Base-by-base conservation (phyloP, 192 early-diverging fungal genomes). In the Oehlia diaphana region DNA sequence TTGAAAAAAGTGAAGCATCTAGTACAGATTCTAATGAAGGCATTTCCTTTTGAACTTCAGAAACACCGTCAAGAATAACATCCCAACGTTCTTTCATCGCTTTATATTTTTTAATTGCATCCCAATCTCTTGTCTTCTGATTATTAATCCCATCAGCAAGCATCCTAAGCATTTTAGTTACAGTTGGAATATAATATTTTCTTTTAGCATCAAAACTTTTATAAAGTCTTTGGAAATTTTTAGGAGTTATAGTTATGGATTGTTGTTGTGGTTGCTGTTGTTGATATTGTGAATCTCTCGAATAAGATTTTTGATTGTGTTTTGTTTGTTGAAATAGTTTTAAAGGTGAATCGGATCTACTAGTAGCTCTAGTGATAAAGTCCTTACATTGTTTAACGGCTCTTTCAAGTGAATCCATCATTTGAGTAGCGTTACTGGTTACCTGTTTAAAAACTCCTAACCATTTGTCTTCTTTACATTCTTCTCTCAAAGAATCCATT, bases 391-490 rank as follows among this genome's bases (percentile, higher is more conserved):
- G 88, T 21, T 67, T 62, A n/a, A 89, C 84, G 8, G 86, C 86
- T 12, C 87, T 82, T 63, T 90, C 89, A 61, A 90, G 81, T 9
- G 83, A 83, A 50, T 89, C 88, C 81, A 90, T 89, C 88, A 90
- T 89, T 14, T 76, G 82, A 76, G 85, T 86, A n/a, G 87, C 88
- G 68, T 90, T 87, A 71, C 87, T 83, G 9, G 88, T 80, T 9
- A 88, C 87, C 62, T 87, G 86, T 61, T 84, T 83, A 80, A 90
- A 90, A 21, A 88, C 86, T 16, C 80, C 78, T 19, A 89, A 79
- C 89, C 89, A 90, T 76, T 80, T 81, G 39, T 90, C 89, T 77
- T 90, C 89, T 68, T 90, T 90, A 14, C 88, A 79, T 28, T 90
- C 89, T n/a, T 87, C 82, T 47, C 86, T 89, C 72, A 90, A 78